Base-by-base conservation (phyloP, 2,329 filamentous ascomycete species). In the Decorospora gaudefroyi region DNA sequence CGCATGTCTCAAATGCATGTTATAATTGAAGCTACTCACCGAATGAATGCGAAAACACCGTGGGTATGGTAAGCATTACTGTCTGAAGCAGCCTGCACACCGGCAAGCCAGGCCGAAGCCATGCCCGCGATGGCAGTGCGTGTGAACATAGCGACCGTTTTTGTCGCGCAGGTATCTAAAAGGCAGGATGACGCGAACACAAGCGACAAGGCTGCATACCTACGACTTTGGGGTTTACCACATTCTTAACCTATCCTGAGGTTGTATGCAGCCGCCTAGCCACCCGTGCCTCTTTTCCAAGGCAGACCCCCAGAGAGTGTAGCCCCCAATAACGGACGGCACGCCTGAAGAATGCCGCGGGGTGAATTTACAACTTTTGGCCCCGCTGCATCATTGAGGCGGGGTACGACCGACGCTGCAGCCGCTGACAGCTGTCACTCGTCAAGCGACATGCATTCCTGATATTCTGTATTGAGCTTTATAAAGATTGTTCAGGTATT, bases 31-130 rank as follows among this genome's bases (percentile, higher is more conserved):
- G n/a, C n/a, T n/a, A n/a, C n/a, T n/a, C n/a, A n/a, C 15, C 76
- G 68, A 23, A 77, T 76, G 56, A 79, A 81, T 42, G 78, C 73
- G 34, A 83, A 78, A 15, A 77, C 72, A 27, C 73, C 74, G 70
- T 73, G 73, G 34, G 72, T 63, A 18, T 71, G 70, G 48, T 73
- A 57, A 1, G 30, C 12, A 21, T 46, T 27, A 12, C 49, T 52
- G 10, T 43, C 26, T 12, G 26, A 16, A 18, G 41, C 21, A 32
- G 16, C 35, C 30, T 57, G 55, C 3, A 62, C 62, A 21, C 41
- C 46, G 16, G 41, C 53, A 25, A 62, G 49, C 53, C 55, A 61
- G 39, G 57, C 61, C 19, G 57, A 51, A 40, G 59, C 62, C 52
- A 66, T 26, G 19, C 60, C 30, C 12, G 57, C 51, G 5, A 65